These are phyloP conservation scores for Sporobolomyces roseus DNA, from an alignment of 768 basidiomycete genomes.

Conservation along the genomic window DNA sequence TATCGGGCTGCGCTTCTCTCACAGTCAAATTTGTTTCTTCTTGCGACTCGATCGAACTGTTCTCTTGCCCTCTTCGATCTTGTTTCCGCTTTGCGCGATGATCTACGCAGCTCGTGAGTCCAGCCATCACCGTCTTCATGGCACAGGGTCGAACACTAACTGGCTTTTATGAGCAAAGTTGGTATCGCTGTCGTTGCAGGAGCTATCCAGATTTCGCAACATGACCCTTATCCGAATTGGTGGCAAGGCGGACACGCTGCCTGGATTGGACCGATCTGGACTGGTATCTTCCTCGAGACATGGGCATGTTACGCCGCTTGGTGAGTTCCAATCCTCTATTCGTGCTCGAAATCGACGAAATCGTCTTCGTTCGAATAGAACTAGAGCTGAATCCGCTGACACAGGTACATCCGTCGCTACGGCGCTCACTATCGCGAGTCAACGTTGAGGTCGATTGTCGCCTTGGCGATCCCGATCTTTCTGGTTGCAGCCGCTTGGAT, in stretches of 20 bases:
- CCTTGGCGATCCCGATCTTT: not conserved
- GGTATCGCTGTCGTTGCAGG: slow-evolving; percentile 7
- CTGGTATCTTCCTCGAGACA: slow-evolving; percentile 20
- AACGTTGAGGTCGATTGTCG: not conserved
- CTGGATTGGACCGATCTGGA: slow-evolving; percentile 12
- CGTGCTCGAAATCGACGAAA: no score
- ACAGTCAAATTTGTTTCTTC: slow-evolving; percentile 8
- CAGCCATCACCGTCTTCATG: no score
- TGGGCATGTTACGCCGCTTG: slow-evolving; percentile 16
- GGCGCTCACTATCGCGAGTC: slow-evolving; percentile 4
- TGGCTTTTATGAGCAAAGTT: no score
- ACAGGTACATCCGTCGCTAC: slow-evolving; percentile 25
- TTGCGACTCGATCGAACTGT: slow-evolving; percentile 9
- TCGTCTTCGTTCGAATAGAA: no score
- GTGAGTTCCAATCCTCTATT: not conserved
- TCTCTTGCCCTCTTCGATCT: slow-evolving; percentile 4
- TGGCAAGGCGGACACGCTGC: not conserved
- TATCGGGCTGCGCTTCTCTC: not conserved
- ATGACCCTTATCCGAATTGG: not conserved
- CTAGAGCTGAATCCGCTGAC: not conserved
- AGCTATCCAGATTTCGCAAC: not conserved
- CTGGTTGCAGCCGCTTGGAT: not conserved
- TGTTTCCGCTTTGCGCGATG: slow-evolving; percentile 10
- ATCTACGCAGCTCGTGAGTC: slow-evolving; percentile 5
- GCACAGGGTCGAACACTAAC: no score